Evolutionary conservation across 1,284 basidiomycete species (phyloP).

Genomic region (Ceratobasidium sp.): DNA sequence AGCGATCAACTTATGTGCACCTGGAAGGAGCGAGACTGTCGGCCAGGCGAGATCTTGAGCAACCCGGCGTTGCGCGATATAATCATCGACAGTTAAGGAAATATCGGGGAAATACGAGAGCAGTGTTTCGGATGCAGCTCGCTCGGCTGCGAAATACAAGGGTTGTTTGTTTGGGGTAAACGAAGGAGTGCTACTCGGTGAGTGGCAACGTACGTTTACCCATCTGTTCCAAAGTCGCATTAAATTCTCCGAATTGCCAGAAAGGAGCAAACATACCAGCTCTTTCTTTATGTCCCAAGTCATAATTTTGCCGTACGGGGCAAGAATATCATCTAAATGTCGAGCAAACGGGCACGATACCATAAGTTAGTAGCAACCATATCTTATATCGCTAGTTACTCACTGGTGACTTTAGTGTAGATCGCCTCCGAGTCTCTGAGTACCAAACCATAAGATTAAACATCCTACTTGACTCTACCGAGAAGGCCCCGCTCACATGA

Average conservation of each 20-base stretch:
- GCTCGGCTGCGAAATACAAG: slow-evolving; percentile 59
- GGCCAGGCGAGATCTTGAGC: slow-evolving; percentile 72
- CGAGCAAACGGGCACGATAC: background rate
- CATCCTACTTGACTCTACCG: background rate
- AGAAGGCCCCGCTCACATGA: too few species aligned
- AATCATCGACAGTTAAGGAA: slow-evolving; percentile 64
- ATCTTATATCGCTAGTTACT: too few species aligned
- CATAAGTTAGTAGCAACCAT: too few species aligned
- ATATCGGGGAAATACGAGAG: slow-evolving; percentile 78
- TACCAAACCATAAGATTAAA: background rate
- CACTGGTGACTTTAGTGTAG: slow-evolving; percentile 79
- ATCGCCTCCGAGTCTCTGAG: slow-evolving; percentile 72
- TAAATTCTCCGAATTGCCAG: background rate
- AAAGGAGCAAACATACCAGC: slow-evolving; percentile 55
- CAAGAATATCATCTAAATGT: slow-evolving; percentile 68
- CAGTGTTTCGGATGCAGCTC: slow-evolving; percentile 66
- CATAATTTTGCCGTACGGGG: slow-evolving; percentile 74
- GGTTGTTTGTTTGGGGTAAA: too few species aligned
- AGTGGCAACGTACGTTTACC: slow-evolving; percentile 72
- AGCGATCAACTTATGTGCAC: slow-evolving; percentile 65
- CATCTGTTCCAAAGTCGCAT: slow-evolving; percentile 61
- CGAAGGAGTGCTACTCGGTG: too few species aligned
- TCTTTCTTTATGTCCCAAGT: slow-evolving; percentile 76
- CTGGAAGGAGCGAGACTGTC: slow-evolving; percentile 69
- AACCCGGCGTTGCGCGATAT: slow-evolving; percentile 61